Conservation (phyloP, 768 basidiomycete species). For the Kwoniella sp. region DNA sequence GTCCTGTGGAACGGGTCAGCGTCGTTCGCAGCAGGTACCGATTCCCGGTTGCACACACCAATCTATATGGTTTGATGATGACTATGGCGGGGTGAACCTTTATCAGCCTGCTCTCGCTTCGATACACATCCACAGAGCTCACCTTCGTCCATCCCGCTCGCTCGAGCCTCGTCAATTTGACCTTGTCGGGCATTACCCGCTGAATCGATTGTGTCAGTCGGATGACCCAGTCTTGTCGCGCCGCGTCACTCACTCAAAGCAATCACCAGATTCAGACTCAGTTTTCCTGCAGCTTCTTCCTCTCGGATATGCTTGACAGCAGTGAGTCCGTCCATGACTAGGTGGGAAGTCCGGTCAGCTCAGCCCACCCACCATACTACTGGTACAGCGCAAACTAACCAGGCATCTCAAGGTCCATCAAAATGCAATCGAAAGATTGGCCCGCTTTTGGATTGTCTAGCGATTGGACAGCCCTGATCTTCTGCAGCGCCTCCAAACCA, state of each 20-base stretch:
- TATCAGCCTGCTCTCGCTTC: too few relatives aligned
- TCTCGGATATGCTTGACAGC: conserved; percentile 37
- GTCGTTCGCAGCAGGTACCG: neutral
- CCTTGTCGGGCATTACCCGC: conserved; percentile 48
- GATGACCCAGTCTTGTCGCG: neutral
- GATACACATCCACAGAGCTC: conserved; percentile 1
- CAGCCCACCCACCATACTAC: neutral
- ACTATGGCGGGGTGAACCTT: conserved; percentile 8
- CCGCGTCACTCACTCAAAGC: conserved; percentile 37
- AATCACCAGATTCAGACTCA: conserved; percentile 34
- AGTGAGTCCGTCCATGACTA: conserved; percentile 49
- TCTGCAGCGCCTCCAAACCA: conserved; percentile 43
- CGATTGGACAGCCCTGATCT: conserved; percentile 30
- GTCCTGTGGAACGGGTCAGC: conserved; percentile 14
- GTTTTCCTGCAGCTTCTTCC: conserved; percentile 35
- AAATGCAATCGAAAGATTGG: conserved; percentile 37
- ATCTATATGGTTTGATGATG: conserved; percentile 42
- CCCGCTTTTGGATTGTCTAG: conserved; percentile 4
- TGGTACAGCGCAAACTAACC: conserved; percentile 14
- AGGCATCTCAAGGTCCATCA: conserved; percentile 49
- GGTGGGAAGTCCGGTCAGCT: neutral
- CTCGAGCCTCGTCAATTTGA: conserved; percentile 45
- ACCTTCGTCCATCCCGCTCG: conserved; percentile 46
- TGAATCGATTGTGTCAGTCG: neutral
- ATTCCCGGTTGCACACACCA: conserved; percentile 4